These are phyloP conservation scores for Holtermannia corniformis DNA, from an alignment of 768 basidiomycete species.

Conservation along the genomic window DNA sequence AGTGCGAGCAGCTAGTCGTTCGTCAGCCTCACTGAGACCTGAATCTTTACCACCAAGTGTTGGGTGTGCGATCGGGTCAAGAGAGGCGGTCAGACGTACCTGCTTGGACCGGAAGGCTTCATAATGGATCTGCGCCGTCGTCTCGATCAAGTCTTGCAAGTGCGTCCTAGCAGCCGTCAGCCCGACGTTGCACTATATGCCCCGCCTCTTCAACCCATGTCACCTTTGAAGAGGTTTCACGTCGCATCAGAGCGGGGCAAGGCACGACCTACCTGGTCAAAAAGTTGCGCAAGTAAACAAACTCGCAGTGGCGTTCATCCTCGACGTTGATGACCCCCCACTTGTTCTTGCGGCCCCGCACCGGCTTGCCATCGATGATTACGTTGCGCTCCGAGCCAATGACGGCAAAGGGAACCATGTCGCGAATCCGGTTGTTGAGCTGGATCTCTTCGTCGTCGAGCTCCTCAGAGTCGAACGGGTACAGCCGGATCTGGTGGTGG, in stretches of 20 bases:
- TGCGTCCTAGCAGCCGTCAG: slow-evolving; percentile 57
- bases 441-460: slow-evolving; percentile 84
- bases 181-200: background rate
- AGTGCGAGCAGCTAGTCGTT: slow-evolving; percentile 59
- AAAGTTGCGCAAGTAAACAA: slow-evolving; percentile 94
- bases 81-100: slow-evolving; percentile 17
- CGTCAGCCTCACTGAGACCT: background rate
- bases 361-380: slow-evolving; percentile 88
- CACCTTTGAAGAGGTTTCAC: no score
- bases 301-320: slow-evolving; percentile 94
- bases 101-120: slow-evolving; percentile 99
- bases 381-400: slow-evolving; percentile 96
- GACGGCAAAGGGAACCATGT: slow-evolving; percentile 90
- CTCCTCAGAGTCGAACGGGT: slow-evolving; percentile 96
- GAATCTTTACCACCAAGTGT: background rate
- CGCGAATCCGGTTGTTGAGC: slow-evolving; percentile 83
- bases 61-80: background rate
- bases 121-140: slow-evolving; percentile 97
- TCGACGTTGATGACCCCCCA: slow-evolving; percentile 99
- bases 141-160: slow-evolving; percentile 96
- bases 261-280: slow-evolving; percentile 58
- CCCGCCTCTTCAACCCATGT: background rate
- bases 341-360: slow-evolving; percentile 91
- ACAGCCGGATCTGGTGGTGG: slow-evolving; percentile 84
- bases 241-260: background rate